A percentile compares a stretch with the other conserved stretches of the same genome.
Conservation (phyloP, 352 stramenopile genomes). For the Hyaloperonospora arabidopsidis region DNA sequence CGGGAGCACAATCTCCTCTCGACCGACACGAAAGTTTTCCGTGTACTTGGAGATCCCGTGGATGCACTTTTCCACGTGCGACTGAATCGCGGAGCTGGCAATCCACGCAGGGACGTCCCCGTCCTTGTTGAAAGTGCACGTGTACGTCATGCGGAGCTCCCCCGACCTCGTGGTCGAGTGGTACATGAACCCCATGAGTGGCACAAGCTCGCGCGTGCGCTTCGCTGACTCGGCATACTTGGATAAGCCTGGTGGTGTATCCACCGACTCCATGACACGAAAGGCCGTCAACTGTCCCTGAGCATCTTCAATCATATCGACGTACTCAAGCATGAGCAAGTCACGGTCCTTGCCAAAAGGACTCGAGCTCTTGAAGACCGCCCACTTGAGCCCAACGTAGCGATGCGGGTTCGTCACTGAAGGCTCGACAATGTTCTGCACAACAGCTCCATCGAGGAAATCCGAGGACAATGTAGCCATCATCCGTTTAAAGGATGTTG, state of each 20-base stretch:
- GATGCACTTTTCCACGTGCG: conserved; percentile 82
- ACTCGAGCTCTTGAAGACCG: conserved; percentile 76
- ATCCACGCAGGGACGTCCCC: conserved; percentile 75
- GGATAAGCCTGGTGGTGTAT: conserved; percentile 45
- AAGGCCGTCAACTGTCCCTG: conserved; percentile 79
- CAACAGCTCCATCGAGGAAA: conserved; percentile 73
- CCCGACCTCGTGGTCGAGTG: conserved; percentile 69
- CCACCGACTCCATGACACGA: conserved; percentile 78
- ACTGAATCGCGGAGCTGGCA: conserved; percentile 79
- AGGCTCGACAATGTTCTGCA: conserved; percentile 75
- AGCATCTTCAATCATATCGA: conserved; percentile 84
- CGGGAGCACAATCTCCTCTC: conserved; percentile 65
- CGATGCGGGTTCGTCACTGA: conserved; percentile 55
- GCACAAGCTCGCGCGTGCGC: conserved; percentile 67
- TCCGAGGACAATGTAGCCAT: conserved; percentile 80
- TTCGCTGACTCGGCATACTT: conserved; percentile 50
- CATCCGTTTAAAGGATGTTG: conserved; percentile 77
- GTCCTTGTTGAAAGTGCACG: conserved; percentile 83
- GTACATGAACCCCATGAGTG: conserved; percentile 84
- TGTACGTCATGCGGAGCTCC: conserved; percentile 83
- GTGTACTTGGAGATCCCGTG: conserved; percentile 85
- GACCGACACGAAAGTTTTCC: conserved; percentile 58
- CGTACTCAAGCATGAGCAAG: conserved; percentile 80
- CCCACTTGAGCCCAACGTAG: conserved; percentile 82
- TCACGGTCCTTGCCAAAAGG: conserved; percentile 74